Conservation (phyloP, 2,329 filamentous ascomycete genomes). For the Davidsoniella eucalypti region DNA sequence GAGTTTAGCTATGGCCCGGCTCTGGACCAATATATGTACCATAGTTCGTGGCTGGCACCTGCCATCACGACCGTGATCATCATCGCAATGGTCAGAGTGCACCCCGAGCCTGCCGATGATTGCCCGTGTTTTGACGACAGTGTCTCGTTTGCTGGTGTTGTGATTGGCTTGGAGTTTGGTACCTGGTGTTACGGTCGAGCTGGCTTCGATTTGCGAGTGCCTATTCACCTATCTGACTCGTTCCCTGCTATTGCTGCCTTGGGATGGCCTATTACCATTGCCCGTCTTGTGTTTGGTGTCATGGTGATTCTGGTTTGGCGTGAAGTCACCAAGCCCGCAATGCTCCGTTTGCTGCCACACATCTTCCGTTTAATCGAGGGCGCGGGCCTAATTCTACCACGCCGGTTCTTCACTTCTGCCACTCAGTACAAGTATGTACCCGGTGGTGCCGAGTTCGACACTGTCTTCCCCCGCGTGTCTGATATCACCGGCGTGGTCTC, state of each 20-base stretch:
- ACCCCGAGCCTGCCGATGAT: constrained; percentile 90
- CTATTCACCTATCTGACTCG: constrained; percentile 17
- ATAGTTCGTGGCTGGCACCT: constrained; percentile 47
- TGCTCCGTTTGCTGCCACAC: constrained; percentile 66
- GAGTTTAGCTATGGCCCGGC: constrained; percentile 43
- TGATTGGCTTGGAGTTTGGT: constrained; percentile 69
- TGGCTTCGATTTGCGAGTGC: constrained; percentile 39
- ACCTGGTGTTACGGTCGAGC: constrained; percentile 38
- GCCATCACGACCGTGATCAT: constrained; percentile 48
- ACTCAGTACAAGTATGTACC: constrained; percentile 78
- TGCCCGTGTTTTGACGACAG: constrained; percentile 96
- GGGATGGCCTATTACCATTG: constrained; percentile 44
- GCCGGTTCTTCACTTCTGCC: constrained; percentile 80
- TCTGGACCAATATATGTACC: constrained; percentile 56
- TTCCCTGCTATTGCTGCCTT: constrained; percentile 48
- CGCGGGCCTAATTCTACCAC: constrained; percentile 61
- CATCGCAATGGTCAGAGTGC: constrained; percentile 64
- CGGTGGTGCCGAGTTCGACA: constrained; percentile 53
- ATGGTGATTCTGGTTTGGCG: constrained; percentile 78
- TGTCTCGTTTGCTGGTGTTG: constrained; percentile 78
- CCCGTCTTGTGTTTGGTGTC: constrained; percentile 65
- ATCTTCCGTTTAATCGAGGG: constrained; percentile 76
- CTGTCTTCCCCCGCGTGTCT: constrained; percentile 75
- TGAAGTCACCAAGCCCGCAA: constrained; percentile 68
- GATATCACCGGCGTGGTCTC: constrained; percentile 71